phyloP scores from a whole-genome alignment of 208 protist species.

The Leishmania guyanensis region DNA sequence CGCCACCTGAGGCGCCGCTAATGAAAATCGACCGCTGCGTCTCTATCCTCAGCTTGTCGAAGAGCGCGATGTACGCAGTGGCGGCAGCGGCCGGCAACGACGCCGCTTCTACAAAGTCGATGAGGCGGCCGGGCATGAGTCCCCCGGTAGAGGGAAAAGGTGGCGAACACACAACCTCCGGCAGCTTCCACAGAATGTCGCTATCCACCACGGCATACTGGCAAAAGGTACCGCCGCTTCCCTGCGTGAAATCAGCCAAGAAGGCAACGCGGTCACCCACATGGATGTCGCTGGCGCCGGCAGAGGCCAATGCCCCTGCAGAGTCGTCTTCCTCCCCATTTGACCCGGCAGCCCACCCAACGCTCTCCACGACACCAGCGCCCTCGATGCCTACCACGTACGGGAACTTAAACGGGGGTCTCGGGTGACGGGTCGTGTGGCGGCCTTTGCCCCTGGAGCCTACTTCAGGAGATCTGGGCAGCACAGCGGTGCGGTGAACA shows the following conservation, averaged over 20 bases:
- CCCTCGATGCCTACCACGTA: constrained; percentile 70
- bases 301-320: neutral
- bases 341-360: constrained; percentile 41
- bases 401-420: constrained; percentile 46
- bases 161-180: constrained; percentile 15
- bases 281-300: constrained; percentile 19
- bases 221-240: constrained; percentile 61
- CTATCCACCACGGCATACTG: constrained; percentile 67
- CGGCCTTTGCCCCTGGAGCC: constrained; percentile 9
- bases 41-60: constrained; percentile 75
- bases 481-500: constrained; percentile 39
- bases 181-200: constrained; percentile 57
- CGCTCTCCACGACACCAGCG: constrained; percentile 72
- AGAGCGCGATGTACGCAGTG: constrained; percentile 74
- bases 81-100: constrained; percentile 61
- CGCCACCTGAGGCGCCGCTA: constrained; percentile 71
- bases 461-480: neutral
- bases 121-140: constrained; percentile 22
- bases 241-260: constrained; percentile 43
- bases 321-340: neutral
- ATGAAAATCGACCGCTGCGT: constrained; percentile 72
- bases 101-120: constrained; percentile 78
- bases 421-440: constrained; percentile 19
- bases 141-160: neutral
- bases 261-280: constrained; percentile 76